Conservation (phyloP, 345 rosid genomes). For the Camelina neglecta region DNA sequence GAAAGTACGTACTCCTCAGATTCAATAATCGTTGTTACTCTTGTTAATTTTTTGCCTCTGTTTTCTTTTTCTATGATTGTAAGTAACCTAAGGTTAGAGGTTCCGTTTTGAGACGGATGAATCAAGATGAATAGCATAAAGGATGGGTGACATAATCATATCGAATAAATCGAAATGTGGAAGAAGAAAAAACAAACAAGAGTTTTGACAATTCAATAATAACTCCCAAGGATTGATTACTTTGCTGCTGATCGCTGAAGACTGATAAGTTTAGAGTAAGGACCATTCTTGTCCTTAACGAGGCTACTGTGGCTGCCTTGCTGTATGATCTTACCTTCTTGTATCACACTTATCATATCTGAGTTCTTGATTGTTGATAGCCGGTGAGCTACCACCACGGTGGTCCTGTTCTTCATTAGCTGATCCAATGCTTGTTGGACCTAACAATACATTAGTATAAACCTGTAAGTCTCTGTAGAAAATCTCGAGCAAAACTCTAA, state of each 20-base stretch:
- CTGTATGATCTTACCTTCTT: slow-evolving; percentile 76
- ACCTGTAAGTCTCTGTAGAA: neutral
- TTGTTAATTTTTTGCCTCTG: neutral
- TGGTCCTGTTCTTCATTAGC: slow-evolving; percentile 76
- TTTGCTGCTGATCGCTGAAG: slow-evolving; percentile 68
- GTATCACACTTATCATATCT: slow-evolving; percentile 77
- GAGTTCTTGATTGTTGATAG: slow-evolving; percentile 85
- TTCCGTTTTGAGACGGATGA: neutral
- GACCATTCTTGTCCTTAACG: slow-evolving; percentile 65
- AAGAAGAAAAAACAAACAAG: neutral
- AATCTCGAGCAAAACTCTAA: neutral
- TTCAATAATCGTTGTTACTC: neutral
- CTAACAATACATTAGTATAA: slow-evolving; percentile 23
- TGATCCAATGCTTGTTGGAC: slow-evolving; percentile 83
- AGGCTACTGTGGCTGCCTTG: slow-evolving; percentile 84
- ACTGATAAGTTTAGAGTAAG: slow-evolving; percentile 72
- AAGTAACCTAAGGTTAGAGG: neutral
- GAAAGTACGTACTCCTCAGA: neutral
- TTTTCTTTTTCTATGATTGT: neutral
- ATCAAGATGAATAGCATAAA: neutral
- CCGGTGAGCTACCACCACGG: slow-evolving; percentile 88
- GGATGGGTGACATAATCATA: neutral
- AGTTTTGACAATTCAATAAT: slow-evolving; percentile 9
- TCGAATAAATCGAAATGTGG: neutral
- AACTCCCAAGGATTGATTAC: slow-evolving; percentile 6